These are phyloP conservation scores for Durio zibethinus DNA, from an alignment of 345 rosid genomes.

Conservation along the genomic window DNA sequence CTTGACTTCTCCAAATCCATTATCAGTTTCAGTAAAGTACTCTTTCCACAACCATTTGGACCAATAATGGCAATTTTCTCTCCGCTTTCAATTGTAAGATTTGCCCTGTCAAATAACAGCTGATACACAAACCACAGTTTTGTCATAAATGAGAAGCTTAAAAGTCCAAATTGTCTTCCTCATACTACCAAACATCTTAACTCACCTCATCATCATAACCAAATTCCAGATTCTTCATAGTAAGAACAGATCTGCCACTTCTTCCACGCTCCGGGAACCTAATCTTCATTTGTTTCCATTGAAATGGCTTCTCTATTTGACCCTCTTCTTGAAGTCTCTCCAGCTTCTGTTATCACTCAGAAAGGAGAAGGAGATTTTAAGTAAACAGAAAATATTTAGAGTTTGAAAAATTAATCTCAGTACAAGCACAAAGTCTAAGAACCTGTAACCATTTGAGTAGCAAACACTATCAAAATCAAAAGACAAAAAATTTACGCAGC, in stretches of 20 bases:
- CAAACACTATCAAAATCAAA: neutral
- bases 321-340: constrained; percentile 81
- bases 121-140: constrained; percentile 27
- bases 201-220: constrained; percentile 74
- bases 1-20: constrained; percentile 75
- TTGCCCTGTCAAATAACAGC: constrained; percentile 69
- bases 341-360: constrained; percentile 52
- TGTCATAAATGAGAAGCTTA: constrained; percentile 12
- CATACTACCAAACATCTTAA: neutral
- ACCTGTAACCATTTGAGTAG: neutral
- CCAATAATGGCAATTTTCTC: constrained; percentile 90
- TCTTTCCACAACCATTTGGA: constrained; percentile 95
- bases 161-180: neutral
- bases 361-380: constrained; percentile 6
- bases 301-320: constrained; percentile 87
- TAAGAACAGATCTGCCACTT: constrained; percentile 75
- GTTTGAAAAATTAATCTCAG: neutral
- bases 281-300: constrained; percentile 86
- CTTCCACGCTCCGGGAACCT: constrained; percentile 94
- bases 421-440: neutral
- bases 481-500: neutral
- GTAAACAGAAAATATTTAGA: constrained; percentile 11
- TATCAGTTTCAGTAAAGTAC: constrained; percentile 79
- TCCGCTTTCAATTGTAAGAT: constrained; percentile 74
- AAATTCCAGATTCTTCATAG: constrained; percentile 65